Evolutionary conservation across 116 monocot species (phyloP), one percentile per base, ranked within the genome.

Genomic region (Posidonia oceanica): DNA sequence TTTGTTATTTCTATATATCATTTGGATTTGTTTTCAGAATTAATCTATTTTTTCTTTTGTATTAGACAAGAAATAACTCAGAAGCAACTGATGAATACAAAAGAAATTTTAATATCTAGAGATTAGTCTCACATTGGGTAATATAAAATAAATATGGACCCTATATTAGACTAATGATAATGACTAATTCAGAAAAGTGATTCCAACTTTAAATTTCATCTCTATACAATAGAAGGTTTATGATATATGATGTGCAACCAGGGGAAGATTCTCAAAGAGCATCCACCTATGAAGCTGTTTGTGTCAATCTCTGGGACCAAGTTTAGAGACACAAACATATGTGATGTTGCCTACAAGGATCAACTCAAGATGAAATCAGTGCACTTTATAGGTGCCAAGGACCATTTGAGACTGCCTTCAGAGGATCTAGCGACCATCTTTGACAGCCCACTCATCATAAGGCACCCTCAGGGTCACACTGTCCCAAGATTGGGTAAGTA

Each of bases 391-490:
- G 89, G 89, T 16, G 89, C 75, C 11, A 85, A 85, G 63, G 83
- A 89, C 55, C 85, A 84, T 85, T 68, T 89, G 52, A 89, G 78
- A 63, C 22, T 69, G 38, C 85, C 85, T 10, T 83, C 85, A 0
- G 80, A 85, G 66, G 83, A 89, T 14, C 69, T 89, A 40, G 80
- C 83, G 2, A 42, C 74, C 54, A 80, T 81, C 61, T 89, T 89
- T 66, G 75, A 74, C 3, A 63, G 42, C 37, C 85, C 89, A 13
- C 63, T 83, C 63, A 71, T 89, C 55, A n/a, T 89, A 7, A 78
- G 83, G 67, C 85, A 83, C 63, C 83, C 89, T 11, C 85, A 89
- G 39, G 89, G 89, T 39, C 89, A 89, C 71, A 85, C 85, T 40
- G 80, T 89, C 70, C 89, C 89, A 36, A 75, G 85, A 66, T 84